Conservation (phyloP, 306 rosid species). For the Cucumis melo region DNA sequence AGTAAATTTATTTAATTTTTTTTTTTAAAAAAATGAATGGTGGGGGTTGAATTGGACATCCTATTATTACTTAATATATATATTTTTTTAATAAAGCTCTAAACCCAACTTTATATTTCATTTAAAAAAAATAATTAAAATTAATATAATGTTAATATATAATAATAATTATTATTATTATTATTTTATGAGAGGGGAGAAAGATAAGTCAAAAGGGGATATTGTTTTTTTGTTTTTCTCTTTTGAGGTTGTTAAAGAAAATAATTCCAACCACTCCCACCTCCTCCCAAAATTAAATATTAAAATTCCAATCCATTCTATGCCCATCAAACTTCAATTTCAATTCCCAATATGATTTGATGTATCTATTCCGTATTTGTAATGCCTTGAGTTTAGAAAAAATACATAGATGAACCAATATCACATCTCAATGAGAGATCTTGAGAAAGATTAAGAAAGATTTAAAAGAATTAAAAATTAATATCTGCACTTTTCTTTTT, state of each 20-base stretch:
- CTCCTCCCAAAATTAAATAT: neutral
- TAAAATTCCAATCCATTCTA: neutral
- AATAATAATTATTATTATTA: no score
- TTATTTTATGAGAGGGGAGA: neutral
- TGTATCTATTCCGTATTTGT: no score
- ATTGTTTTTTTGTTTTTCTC: neutral
- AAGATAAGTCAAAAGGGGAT: neutral
- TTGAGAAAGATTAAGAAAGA: no score
- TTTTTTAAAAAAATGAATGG: neutral
- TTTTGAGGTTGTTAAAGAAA: slow-evolving; percentile 8
- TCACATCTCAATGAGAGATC: no score
- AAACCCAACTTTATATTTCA: neutral
- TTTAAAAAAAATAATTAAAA: neutral
- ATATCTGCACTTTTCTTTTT: no score
- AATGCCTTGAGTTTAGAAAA: no score
- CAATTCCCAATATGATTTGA: neutral
- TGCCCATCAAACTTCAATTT: neutral
- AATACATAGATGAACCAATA: no score
- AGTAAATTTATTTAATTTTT: neutral
- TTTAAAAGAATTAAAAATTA: no score
- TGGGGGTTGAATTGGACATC: neutral
- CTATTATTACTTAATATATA: neutral
- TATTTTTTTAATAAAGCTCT: neutral
- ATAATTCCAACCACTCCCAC: slow-evolving; percentile 11
- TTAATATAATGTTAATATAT: neutral